phyloP scores from a whole-genome alignment of 257 asterid species.

The Capsicum pubescens region DNA sequence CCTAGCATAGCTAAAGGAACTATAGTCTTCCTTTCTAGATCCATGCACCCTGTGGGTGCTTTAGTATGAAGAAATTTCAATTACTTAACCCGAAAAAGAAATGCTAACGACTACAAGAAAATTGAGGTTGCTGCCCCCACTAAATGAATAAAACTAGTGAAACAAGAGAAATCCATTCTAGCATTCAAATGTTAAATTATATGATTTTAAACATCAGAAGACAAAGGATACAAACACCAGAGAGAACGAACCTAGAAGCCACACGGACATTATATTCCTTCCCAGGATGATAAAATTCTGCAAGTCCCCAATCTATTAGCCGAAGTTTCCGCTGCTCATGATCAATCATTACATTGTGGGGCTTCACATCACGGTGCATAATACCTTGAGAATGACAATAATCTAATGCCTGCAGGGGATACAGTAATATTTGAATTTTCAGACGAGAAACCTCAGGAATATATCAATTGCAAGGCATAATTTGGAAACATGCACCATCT shows the following conservation, averaged over 20 bases:
- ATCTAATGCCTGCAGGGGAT: conserved; percentile 46
- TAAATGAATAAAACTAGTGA: background rate
- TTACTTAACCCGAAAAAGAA: background rate
- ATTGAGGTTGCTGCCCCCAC: conserved; percentile 1
- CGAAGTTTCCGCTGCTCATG: conserved; percentile 58
- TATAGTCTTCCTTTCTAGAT: background rate
- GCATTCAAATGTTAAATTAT: background rate
- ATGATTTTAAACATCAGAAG: background rate
- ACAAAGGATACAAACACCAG: conserved; percentile 18
- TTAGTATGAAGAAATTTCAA: background rate
- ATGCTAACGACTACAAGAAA: background rate
- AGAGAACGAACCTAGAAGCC: conserved; percentile 51
- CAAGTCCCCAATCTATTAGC: conserved; percentile 59
- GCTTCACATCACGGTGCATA: conserved; percentile 64
- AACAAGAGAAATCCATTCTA: background rate
- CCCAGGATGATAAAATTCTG: conserved; percentile 57
- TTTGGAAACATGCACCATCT: background rate
- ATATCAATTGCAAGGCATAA: background rate
- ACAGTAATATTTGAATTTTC: conserved; percentile 1
- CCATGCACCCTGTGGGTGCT: background rate
- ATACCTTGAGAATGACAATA: conserved; percentile 58
- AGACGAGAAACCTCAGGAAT: background rate
- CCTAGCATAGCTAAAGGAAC: conserved; percentile 19
- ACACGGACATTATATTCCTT: conserved; percentile 58
- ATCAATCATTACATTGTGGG: conserved; percentile 60